Conservation (phyloP, 1,139 yeast species). For the Yamadazyma sp. region DNA sequence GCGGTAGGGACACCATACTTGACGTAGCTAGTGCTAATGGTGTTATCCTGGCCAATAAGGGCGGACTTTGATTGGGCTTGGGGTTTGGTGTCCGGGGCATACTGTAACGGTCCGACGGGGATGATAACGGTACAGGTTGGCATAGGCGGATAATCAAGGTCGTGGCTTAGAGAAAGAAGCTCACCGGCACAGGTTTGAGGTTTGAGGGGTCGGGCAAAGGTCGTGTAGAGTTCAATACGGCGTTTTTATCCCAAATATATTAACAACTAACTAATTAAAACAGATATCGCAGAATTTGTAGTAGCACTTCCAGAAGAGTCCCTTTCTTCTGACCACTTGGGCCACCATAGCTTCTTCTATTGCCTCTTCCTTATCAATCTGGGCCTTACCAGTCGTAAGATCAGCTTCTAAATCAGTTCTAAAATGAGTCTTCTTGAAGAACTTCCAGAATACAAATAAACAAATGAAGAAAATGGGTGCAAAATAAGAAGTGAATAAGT, state of each 20-base stretch:
- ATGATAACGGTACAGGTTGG: too few species aligned
- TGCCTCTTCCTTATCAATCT: conserved; percentile 36
- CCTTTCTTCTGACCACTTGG: conserved; percentile 19
- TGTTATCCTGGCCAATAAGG: too few species aligned
- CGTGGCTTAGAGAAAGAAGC: too few species aligned
- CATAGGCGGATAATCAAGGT: too few species aligned
- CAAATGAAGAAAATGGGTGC: conserved; percentile 34
- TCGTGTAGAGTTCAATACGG: too few species aligned
- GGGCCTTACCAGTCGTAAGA: conserved; percentile 34
- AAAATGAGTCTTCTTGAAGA: conserved; percentile 32
- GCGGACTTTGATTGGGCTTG: too few species aligned
- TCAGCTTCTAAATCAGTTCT: conserved; percentile 36
- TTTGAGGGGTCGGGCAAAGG: too few species aligned
- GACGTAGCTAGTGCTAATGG: too few species aligned
- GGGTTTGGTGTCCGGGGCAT: too few species aligned
- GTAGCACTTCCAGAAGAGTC: conserved; percentile 19
- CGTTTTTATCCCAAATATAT: not conserved
- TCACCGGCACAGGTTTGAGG: too few species aligned
- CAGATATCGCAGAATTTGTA: conserved; percentile 16
- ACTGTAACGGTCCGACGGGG: too few species aligned
- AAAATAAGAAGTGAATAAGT: conserved; percentile 41
- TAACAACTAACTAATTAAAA: conserved; percentile 11
- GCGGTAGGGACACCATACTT: not conserved
- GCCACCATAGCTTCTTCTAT: conserved; percentile 21
- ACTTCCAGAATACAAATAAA: conserved; percentile 35